These are phyloP conservation scores for Spergularia marina DNA, from an alignment of 148 eudicot genomes.

Conservation along the genomic window DNA sequence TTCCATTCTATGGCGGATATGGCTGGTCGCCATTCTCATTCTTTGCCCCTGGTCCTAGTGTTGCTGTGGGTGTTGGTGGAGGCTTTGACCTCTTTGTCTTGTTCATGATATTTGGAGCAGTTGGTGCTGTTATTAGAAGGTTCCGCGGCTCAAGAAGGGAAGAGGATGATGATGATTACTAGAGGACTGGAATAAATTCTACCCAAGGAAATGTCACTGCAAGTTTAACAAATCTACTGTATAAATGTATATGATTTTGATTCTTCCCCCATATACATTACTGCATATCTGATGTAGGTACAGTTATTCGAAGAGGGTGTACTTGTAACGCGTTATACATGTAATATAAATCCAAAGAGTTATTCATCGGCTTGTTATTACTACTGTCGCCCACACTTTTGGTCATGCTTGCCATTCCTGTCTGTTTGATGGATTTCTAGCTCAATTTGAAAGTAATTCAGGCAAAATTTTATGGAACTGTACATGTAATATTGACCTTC, in stretches of 20 bases:
- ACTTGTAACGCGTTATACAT: neutral
- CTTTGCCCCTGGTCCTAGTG: constrained; percentile 80
- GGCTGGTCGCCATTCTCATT: constrained; percentile 96
- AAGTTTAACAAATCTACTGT: neutral
- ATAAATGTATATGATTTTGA: constrained; percentile 22
- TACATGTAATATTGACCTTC: neutral
- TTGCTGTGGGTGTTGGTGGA: constrained; percentile 84
- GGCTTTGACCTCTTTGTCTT: constrained; percentile 68
- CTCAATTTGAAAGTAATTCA: neutral
- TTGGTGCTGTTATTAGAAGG: constrained; percentile 53
- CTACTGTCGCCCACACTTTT: too few relatives aligned
- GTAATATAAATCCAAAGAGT: too few relatives aligned
- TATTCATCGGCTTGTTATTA: too few relatives aligned
- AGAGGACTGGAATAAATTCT: neutral
- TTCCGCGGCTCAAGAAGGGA: constrained; percentile 46
- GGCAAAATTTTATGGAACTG: neutral
- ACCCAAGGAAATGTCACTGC: neutral
- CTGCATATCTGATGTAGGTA: neutral
- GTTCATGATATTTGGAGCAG: constrained; percentile 61
- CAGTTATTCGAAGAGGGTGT: neutral
- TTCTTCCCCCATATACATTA: neutral
- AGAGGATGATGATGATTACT: constrained; percentile 47
- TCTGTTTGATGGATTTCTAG: too few relatives aligned
- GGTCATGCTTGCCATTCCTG: too few relatives aligned
- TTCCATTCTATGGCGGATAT: constrained; percentile 86